Percentiles rank a stretch among this genome's conserved stretches.
Conservation (phyloP, 129 eudicot genomes). For the Escallonia herrerae region DNA sequence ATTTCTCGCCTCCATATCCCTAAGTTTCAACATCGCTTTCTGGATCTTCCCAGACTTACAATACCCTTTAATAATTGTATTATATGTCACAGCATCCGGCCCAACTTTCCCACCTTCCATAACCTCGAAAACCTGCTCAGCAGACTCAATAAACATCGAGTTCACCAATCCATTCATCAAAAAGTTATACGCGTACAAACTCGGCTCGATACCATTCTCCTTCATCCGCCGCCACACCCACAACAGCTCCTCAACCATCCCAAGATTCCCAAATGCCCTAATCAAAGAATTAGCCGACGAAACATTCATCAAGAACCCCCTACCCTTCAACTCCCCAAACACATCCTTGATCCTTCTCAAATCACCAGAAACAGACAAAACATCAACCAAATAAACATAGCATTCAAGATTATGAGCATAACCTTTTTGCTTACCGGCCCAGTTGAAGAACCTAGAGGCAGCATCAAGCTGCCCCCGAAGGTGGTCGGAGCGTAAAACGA, state of each 20-base stretch:
- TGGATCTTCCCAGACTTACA: slow-evolving; percentile 67
- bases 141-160: slow-evolving; percentile 67
- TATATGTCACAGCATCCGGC: slow-evolving; percentile 86
- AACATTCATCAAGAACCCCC: slow-evolving; percentile 50
- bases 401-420: slow-evolving; percentile 63
- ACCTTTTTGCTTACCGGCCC: slow-evolving; percentile 89
- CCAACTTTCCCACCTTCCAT: slow-evolving; percentile 64
- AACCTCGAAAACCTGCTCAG: slow-evolving; percentile 87
- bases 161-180: slow-evolving; percentile 81
- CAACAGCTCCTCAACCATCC: slow-evolving; percentile 88
- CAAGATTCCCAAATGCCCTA: slow-evolving; percentile 70
- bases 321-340: slow-evolving; percentile 49
- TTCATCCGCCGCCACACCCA: slow-evolving; percentile 94
- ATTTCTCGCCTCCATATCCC: slow-evolving; percentile 50
- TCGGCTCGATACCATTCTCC: slow-evolving; percentile 60
- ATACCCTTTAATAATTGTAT: slow-evolving; percentile 91
- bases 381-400: slow-evolving; percentile 60
- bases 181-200: slow-evolving; percentile 75
- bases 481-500: slow-evolving; percentile 38
- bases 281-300: slow-evolving; percentile 62
- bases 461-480: slow-evolving; percentile 31
- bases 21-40: slow-evolving; percentile 57
- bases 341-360: slow-evolving; percentile 40
- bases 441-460: slow-evolving; percentile 54
- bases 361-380: slow-evolving; percentile 43